Evolutionary conservation across 2,329 filamentous ascomycete species (phyloP), one percentile per base, ranked within the genome.

Genomic region (Emergomyces africanus): DNA sequence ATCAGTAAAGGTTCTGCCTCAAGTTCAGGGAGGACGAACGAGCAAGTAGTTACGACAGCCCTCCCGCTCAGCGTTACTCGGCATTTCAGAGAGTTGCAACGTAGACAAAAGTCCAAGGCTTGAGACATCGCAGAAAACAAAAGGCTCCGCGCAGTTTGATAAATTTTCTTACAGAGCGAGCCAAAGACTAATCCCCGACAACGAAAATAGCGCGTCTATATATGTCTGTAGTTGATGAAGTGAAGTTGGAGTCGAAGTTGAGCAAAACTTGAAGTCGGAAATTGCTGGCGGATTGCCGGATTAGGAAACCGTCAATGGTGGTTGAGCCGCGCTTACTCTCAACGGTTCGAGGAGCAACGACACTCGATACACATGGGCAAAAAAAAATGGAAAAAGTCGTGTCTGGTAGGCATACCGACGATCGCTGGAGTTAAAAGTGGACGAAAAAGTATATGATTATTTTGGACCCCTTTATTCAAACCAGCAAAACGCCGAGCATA

Each of bases 11-110:
- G n/a, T 60, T 25, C 8, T 54, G 10, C 18, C 18, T 30, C 8
- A 2, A 23, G 23, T 37, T 35, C 25, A 39, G 28, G 41, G 33
- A 5, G n/a, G n/a, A 70, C 77, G 65, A 70, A 88, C 89, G 87
- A 90, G 82, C 91, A 97, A 15, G 88, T 94, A 4, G 91, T 96
- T 39, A 96, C 89, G 1, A 96, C 80, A 12, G 90, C 91, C 62
- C 81, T 79, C 46, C 88, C 83, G 39, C 77, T 79, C 39, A 96
- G 79, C 64, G 85, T 81, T 46, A 76, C 77, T 53, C 89, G 82
- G 68, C 92, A 96, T 62, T 85, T 87, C 41, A 91, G 78, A 33
- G 83, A 81, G 70, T 96, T 96, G 77, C 92, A 96, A 41, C 83
- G 81, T 28, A 96, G 76, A 25, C 79, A 75, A 61, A 86, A 82